phyloP scores from a whole-genome alignment of 805 yeast genomes.

The Phaffomyces antillensis region DNA sequence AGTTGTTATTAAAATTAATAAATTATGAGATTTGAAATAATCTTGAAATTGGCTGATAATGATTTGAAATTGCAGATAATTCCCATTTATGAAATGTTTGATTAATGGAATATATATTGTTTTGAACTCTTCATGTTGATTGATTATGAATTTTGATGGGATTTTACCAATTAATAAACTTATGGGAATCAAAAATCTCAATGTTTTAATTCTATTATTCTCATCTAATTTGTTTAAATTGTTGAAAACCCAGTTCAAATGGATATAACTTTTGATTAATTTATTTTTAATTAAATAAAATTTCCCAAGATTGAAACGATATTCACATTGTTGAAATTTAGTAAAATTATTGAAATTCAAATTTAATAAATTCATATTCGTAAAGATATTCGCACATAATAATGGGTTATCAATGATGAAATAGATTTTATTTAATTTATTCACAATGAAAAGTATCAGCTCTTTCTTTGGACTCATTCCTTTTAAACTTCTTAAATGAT shows the following conservation, averaged over 20 bases:
- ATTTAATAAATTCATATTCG: slow-evolving; percentile 46
- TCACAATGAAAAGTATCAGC: slow-evolving; percentile 42
- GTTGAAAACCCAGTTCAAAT: slow-evolving; percentile 38
- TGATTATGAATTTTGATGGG: slow-evolving; percentile 30
- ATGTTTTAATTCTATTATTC: slow-evolving; percentile 24
- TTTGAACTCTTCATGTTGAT: slow-evolving; percentile 21
- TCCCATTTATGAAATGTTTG: slow-evolving; percentile 33
- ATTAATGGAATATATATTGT: slow-evolving; percentile 33
- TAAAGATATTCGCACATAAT: slow-evolving; percentile 53
- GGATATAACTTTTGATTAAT: slow-evolving; percentile 37
- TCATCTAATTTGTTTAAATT: slow-evolving; percentile 6
- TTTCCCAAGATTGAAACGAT: slow-evolving; percentile 46
- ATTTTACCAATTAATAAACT: slow-evolving; percentile 45
- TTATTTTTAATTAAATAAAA: slow-evolving; percentile 48
- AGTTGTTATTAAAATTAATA: slow-evolving; percentile 39
- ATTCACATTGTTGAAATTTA: slow-evolving; percentile 40
- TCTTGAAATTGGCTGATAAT: slow-evolving; percentile 24
- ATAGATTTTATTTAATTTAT: slow-evolving; percentile 43
- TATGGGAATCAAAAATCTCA: slow-evolving; percentile 44
- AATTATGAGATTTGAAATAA: slow-evolving; percentile 30
- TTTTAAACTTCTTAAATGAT: slow-evolving; percentile 25
- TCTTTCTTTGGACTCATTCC: slow-evolving; percentile 33
- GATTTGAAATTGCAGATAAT: slow-evolving; percentile 33
- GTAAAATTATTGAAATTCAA: slow-evolving; percentile 35
- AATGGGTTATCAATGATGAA: slow-evolving; percentile 47